Evolutionary conservation across 768 basidiomycete genomes (phyloP).

Genomic region (Auriscalpium microsporum): DNA sequence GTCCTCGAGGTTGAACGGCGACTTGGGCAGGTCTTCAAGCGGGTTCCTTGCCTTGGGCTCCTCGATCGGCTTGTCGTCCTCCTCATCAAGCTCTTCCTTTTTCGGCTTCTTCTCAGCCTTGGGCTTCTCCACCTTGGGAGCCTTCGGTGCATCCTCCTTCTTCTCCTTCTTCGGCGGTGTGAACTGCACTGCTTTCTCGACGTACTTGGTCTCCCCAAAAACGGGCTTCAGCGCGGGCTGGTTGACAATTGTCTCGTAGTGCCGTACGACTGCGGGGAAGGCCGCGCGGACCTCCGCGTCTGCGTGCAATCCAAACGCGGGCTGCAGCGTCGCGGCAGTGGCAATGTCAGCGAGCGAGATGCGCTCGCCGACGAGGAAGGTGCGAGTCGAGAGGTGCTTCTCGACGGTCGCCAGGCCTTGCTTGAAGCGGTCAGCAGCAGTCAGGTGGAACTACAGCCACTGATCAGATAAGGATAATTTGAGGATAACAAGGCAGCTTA

Average conservation of each 20-base stretch:
- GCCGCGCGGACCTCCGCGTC: slow-evolving; percentile 61
- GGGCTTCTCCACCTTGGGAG: slow-evolving; percentile 26
- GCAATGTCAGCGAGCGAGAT: slow-evolving; percentile 88
- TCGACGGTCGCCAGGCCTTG: slow-evolving; percentile 64
- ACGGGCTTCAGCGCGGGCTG: slow-evolving; percentile 67
- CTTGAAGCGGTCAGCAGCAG: slow-evolving; percentile 42
- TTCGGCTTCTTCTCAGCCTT: slow-evolving; percentile 61
- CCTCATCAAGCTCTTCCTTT: slow-evolving; percentile 53
- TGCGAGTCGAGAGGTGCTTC: slow-evolving; percentile 62
- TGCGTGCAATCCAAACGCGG: slow-evolving; percentile 45
- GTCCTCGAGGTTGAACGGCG: slow-evolving; percentile 83
- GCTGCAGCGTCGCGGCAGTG: slow-evolving; percentile 51
- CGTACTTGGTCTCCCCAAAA: slow-evolving; percentile 50
- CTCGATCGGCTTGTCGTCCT: slow-evolving; percentile 67
- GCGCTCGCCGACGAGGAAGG: slow-evolving; percentile 90
- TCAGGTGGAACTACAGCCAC: slow-evolving; percentile 45
- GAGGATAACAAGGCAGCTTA: slow-evolving; percentile 27
- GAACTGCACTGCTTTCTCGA: slow-evolving; percentile 66
- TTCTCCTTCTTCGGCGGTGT: slow-evolving; percentile 50
- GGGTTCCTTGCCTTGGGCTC: slow-evolving; percentile 95
- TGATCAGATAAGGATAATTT: not conserved
- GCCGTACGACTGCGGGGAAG: slow-evolving; percentile 72
- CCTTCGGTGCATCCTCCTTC: slow-evolving; percentile 26
- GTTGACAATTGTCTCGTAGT: slow-evolving; percentile 79
- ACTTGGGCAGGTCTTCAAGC: slow-evolving; percentile 84